These are phyloP conservation scores for Verbena officinalis DNA, from an alignment of 257 asterid species.

Conservation along the genomic window DNA sequence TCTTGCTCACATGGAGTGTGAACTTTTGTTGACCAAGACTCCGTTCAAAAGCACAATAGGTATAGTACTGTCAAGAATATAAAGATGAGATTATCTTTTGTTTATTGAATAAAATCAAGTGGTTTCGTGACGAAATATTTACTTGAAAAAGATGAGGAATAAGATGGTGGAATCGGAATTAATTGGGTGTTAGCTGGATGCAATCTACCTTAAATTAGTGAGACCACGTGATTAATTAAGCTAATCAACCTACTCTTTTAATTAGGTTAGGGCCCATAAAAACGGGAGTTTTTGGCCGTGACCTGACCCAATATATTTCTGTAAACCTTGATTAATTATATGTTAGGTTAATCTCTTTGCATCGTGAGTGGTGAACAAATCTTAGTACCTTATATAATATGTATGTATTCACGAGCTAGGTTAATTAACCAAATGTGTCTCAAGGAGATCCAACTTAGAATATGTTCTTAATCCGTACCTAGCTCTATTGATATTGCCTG, in stretches of 20 bases:
- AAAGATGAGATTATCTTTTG: conserved; percentile 12
- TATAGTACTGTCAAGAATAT: not conserved
- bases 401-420: not conserved
- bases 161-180: not conserved
- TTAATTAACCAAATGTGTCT: too few species aligned
- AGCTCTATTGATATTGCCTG: not conserved
- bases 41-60: conserved; percentile 2
- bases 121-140: conserved; percentile 12
- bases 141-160: conserved; percentile 21
- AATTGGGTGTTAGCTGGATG: conserved; percentile 17
- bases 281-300: conserved; percentile 18
- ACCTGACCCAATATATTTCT: too few species aligned
- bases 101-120: conserved; percentile 13
- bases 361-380: conserved; percentile 17
- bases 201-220: conserved; percentile 13
- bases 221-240: not conserved
- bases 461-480: not conserved
- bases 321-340: conserved; percentile 1
- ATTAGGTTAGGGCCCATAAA: conserved; percentile 20
- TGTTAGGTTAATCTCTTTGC: not conserved
- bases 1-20: conserved; percentile 20
- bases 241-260: not conserved
- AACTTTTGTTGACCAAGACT: conserved; percentile 8
- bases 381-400: not conserved
- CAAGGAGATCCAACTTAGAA: not conserved